Evolutionary conservation across 495 filamentous ascomycete genomes (phyloP).

Genomic region (Aspergillus saccharolyticus): DNA sequence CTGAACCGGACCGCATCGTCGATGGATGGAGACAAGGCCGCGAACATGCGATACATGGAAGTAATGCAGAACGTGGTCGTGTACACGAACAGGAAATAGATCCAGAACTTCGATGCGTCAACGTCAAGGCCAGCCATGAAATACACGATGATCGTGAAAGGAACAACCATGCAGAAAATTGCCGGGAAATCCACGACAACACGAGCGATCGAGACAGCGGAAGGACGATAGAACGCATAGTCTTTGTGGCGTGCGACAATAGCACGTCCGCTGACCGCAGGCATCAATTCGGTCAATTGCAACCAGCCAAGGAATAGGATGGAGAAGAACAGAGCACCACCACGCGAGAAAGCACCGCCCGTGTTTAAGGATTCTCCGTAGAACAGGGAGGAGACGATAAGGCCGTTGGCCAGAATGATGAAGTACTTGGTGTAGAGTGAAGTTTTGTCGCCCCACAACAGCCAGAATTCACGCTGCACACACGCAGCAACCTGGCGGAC

Average conservation of each 20-base stretch:
- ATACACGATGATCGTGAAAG: conserved; percentile 64
- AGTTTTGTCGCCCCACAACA: conserved; percentile 65
- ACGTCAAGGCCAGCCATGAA: conserved; percentile 64
- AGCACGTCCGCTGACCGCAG: conserved; percentile 56
- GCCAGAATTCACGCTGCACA: conserved; percentile 69
- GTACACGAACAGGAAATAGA: conserved; percentile 68
- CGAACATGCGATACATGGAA: conserved; percentile 72
- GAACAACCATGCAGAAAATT: conserved; percentile 55
- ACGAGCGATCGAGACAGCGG: conserved; percentile 63
- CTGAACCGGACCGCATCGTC: conserved; percentile 69
- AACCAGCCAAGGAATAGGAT: conserved; percentile 74
- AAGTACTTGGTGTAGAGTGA: conserved; percentile 74
- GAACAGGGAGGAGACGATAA: conserved; percentile 72
- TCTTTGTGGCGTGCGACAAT: conserved; percentile 64
- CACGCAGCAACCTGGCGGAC: conserved; percentile 64
- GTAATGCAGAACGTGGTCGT: conserved; percentile 63
- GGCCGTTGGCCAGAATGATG: conserved; percentile 67
- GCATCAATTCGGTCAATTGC: conserved; percentile 66
- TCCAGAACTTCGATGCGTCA: conserved; percentile 65
- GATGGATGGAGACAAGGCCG: conserved; percentile 63
- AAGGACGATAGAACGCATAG: conserved; percentile 76
- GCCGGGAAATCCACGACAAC: conserved; percentile 66
- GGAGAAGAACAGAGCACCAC: conserved; percentile 68
- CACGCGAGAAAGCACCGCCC: conserved; percentile 61
- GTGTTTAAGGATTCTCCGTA: conserved; percentile 60